Percentiles rank a stretch among this genome's conserved stretches.
Conservation (phyloP, 2,329 filamentous ascomycete species). For the Pseudogymnoascus sp. region DNA sequence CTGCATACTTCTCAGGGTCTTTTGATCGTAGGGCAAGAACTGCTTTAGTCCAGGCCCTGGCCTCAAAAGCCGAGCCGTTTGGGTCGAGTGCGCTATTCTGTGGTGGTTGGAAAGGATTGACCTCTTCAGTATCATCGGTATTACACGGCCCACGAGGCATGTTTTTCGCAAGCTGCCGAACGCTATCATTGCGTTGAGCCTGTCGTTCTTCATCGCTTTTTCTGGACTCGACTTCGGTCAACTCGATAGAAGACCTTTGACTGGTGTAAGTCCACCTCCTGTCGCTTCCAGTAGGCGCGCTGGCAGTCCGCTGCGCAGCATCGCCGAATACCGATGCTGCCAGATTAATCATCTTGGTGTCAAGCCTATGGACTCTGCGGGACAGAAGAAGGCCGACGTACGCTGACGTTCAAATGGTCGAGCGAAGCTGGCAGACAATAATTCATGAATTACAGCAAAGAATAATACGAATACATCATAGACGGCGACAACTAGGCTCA, state of each 20-base stretch:
- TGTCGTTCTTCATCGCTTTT: background rate
- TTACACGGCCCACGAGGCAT: background rate
- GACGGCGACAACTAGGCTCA: background rate
- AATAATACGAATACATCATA: background rate
- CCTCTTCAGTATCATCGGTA: background rate
- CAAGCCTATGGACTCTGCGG: background rate
- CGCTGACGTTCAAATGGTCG: background rate
- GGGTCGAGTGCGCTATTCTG: slow-evolving; percentile 45
- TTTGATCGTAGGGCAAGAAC: slow-evolving; percentile 34
- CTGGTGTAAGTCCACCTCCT: background rate
- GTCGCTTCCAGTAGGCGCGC: background rate
- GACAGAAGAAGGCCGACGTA: background rate
- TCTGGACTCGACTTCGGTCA: background rate
- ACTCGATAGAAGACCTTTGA: background rate
- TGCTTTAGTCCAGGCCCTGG: slow-evolving; percentile 11
- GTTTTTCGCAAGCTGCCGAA: background rate
- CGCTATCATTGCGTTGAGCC: background rate
- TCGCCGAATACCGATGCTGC: background rate
- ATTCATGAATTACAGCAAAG: background rate
- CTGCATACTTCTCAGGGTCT: slow-evolving; percentile 35
- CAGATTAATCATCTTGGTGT: background rate
- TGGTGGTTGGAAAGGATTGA: slow-evolving; percentile 41
- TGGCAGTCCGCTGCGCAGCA: background rate
- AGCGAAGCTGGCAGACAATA: background rate
- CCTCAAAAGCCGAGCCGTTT: slow-evolving; percentile 16